Percentiles rank a stretch among this genome's conserved stretches.
Evolutionary conservation across 805 yeast species (phyloP).

Genomic region (Torulaspora quercuum): DNA sequence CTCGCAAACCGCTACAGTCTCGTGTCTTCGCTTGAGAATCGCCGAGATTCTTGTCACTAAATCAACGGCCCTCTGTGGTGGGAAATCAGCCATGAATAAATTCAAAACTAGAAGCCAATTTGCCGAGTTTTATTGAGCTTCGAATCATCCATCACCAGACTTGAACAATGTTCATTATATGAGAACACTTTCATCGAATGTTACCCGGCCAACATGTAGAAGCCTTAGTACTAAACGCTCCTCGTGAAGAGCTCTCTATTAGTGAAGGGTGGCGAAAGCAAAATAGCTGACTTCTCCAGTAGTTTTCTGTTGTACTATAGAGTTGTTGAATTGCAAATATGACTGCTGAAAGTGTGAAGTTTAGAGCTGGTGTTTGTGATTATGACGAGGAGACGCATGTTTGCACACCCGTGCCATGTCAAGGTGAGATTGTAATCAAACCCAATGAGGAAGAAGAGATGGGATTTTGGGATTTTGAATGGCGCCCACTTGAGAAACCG

Average conservation of each 20-base stretch:
- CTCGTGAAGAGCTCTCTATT: background rate
- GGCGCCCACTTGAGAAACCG: slow-evolving; percentile 33
- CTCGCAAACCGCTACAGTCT: slow-evolving; percentile 77
- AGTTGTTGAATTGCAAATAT: slow-evolving; percentile 5
- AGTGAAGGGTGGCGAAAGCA: slow-evolving; percentile 4
- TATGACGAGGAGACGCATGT: slow-evolving; percentile 52
- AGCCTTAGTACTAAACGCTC: background rate
- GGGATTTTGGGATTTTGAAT: slow-evolving; percentile 36
- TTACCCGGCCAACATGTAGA: no score
- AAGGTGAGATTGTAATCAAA: slow-evolving; percentile 42
- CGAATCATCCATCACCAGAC: no score
- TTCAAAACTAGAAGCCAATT: no score
- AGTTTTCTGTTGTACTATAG: no score
- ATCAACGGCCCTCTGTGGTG: slow-evolving; percentile 51
- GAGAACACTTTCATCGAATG: no score
- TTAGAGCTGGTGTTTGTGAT: slow-evolving; percentile 63
- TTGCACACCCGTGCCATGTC: slow-evolving; percentile 57
- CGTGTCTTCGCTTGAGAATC: slow-evolving; percentile 48
- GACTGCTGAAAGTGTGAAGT: slow-evolving; percentile 34
- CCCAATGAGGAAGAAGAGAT: slow-evolving; percentile 35
- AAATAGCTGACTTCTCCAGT: background rate
- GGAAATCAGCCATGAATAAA: slow-evolving; percentile 44
- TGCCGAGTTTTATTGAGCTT: no score
- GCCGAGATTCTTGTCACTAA: slow-evolving; percentile 58
- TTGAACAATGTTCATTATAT: no score